These are phyloP conservation scores for Silene coronaria DNA, from an alignment of 179 eudicot species.

Conservation along the genomic window DNA sequence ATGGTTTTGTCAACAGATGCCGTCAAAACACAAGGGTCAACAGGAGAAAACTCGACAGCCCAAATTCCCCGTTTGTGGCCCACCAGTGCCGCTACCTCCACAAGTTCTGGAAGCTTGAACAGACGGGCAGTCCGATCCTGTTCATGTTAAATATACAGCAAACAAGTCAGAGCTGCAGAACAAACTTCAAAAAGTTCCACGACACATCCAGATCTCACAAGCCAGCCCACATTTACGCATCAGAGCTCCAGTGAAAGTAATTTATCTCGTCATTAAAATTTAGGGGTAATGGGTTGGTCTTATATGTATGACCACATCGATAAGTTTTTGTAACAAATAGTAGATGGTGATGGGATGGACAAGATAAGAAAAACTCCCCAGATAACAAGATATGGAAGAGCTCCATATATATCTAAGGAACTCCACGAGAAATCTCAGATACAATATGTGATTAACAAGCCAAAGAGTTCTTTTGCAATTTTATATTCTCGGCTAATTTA, in stretches of 20 bases:
- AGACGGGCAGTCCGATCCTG: constrained; percentile 94
- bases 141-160: not conserved
- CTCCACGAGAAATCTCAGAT: constrained; percentile 1
- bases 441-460: not conserved
- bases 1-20: constrained; percentile 94
- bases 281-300: too few relatives aligned
- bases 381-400: not conserved
- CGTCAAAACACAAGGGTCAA: constrained; percentile 87
- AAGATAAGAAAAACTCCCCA: not conserved
- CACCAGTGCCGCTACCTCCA: constrained; percentile 54
- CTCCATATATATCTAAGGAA: not conserved
- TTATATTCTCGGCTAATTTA: not conserved
- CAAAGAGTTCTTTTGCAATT: not conserved
- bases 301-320: too few relatives aligned
- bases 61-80: constrained; percentile 96
- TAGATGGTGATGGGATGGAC: not conserved
- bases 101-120: constrained; percentile 89
- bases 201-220: not conserved
- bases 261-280: too few relatives aligned
- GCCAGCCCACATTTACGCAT: not conserved
- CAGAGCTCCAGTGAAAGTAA: not conserved
- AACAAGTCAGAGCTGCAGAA: constrained; percentile 9
- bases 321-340: too few relatives aligned
- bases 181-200: not conserved
- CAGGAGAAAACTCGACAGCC: constrained; percentile 96